phyloP scores from a whole-genome alignment of 805 yeast species.

The Zygosaccharomyces gambellarensis region DNA sequence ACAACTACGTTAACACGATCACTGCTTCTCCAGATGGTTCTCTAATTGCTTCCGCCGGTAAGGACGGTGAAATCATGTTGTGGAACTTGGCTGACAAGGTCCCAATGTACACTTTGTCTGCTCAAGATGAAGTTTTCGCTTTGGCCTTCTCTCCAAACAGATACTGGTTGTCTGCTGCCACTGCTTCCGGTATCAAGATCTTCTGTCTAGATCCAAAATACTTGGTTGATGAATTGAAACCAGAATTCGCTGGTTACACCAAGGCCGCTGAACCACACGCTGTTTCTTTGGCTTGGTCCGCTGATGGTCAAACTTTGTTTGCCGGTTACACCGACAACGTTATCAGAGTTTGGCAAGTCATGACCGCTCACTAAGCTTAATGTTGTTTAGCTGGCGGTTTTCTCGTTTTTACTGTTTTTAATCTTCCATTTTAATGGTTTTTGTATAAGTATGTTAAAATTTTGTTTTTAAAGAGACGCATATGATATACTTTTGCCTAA shows the following conservation, averaged over 20 bases:
- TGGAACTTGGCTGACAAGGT: conserved; percentile 90
- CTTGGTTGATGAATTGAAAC: conserved; percentile 95
- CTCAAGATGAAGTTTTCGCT: conserved; percentile 96
- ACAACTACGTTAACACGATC: conserved; percentile 95
- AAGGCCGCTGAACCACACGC: conserved; percentile 97
- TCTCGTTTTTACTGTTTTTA: not conserved
- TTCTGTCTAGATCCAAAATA: conserved; percentile 94
- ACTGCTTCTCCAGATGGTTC: conserved; percentile 99
- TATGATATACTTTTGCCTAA: conserved; percentile 1
- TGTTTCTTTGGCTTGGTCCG: conserved; percentile 98
- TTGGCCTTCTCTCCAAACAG: conserved; percentile 99
- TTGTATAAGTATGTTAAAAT: conserved; percentile 11
- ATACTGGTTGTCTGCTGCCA: conserved; percentile 99
- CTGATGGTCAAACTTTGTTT: conserved; percentile 98
- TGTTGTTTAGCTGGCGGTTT: conserved; percentile 7
- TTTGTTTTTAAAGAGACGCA: conserved; percentile 1
- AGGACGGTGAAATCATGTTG: conserved; percentile 97
- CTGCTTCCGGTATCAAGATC: conserved; percentile 95
- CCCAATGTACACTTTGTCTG: conserved; percentile 87
- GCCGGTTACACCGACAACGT: conserved; percentile 99
- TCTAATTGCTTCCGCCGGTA: conserved; percentile 98
- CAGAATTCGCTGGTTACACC: conserved; percentile 85
- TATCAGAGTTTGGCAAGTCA: conserved; percentile 99
- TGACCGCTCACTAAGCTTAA: conserved; percentile 54
- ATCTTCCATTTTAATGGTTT: conserved; percentile 1